A percentile compares a stretch with the other conserved stretches of the same genome.
These are phyloP conservation scores for Sporothrix phasma DNA, from an alignment of 2,329 filamentous ascomycete genomes.

Conservation along the genomic window DNA sequence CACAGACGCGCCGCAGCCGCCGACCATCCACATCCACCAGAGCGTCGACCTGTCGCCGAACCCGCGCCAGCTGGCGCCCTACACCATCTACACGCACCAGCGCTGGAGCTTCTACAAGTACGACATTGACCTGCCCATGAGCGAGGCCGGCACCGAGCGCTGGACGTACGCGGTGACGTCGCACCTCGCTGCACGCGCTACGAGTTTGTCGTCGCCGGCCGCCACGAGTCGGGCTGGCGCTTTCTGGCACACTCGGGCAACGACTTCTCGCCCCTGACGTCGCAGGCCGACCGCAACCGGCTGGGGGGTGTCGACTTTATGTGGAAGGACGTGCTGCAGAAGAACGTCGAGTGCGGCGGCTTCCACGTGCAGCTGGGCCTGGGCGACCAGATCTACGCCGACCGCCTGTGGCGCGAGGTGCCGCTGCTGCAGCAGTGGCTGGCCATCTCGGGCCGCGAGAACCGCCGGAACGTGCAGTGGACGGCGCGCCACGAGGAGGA, in stretches of 20 bases:
- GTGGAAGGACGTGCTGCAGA: constrained; percentile 98
- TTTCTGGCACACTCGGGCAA: constrained; percentile 95
- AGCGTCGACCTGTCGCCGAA: constrained; percentile 88
- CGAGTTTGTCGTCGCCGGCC: constrained; percentile 89
- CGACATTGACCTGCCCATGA: constrained; percentile 82
- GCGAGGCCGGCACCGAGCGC: constrained; percentile 65
- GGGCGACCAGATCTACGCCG: constrained; percentile 91
- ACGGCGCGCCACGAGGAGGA: constrained; percentile 93
- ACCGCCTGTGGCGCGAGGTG: constrained; percentile 92
- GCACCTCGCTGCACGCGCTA: constrained; percentile 92
- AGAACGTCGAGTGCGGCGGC: constrained; percentile 90
- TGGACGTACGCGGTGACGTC: constrained; percentile 99
- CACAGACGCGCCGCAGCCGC: constrained; percentile 82
- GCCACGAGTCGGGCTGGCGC: constrained; percentile 83
- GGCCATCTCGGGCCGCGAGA: constrained; percentile 83
- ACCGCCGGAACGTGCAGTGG: constrained; percentile 82
- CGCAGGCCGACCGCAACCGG: constrained; percentile 71
- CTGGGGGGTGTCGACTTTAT: constrained; percentile 87
- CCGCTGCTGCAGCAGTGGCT: constrained; percentile 92
- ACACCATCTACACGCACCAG: constrained; percentile 79
- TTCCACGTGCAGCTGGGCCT: constrained; percentile 91
- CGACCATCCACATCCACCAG: constrained; percentile 90
- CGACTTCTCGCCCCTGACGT: constrained; percentile 84
- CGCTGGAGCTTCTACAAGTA: constrained; percentile 96
- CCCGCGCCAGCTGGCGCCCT: constrained; percentile 72